Base-by-base conservation (phyloP, 148 eudicot genomes). In the Rhododendron griersonianum region DNA sequence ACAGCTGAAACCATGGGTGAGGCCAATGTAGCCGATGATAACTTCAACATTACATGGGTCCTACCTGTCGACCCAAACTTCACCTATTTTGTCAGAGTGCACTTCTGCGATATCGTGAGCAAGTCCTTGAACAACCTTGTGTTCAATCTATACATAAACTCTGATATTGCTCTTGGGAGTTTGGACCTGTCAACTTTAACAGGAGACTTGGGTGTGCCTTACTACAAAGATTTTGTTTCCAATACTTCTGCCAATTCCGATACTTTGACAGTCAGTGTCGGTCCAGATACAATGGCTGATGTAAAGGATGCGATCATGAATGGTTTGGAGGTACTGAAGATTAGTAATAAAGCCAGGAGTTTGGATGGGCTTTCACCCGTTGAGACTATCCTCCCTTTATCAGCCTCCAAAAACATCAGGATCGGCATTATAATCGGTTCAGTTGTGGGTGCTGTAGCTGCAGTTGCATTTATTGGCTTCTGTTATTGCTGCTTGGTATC, bases 1-100 rank as follows among this genome's bases (percentile, higher is more conserved):
- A 95, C 99, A 53, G 98, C 95, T 81, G 93, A 97, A 84, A 87
- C 88, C 61, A 95, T 95, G 99, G 99, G 98, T 78, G 94, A 95
- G 76, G 90, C 99, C 7, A 92, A 93, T 89, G 95, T 94, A 23
- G 86, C 91, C 0, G 86, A 92, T 74, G 88, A 83, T 82, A 94
- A 92, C 90, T 97, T 97, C 93, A 97, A 97, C 83, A 86, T 97
- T 80, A 97, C 99, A 0, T 97, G 99, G 99, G 98, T 90, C 41
- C 90, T 97, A 48, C 83, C 86, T 18, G 96, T 97, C 51, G 98
- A 95, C 84, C 98, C 95, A 14, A 85, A 91, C 85, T 97, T 93
- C 89, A 88, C 90, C 7, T 97, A 95, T 88, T 91, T 97, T 71
- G 19, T 97, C 25, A 85, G 99, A 88, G 92, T 87, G 14, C 99